Conservation (phyloP, 1,139 yeast species). For the Oligophagozyma castellii region DNA sequence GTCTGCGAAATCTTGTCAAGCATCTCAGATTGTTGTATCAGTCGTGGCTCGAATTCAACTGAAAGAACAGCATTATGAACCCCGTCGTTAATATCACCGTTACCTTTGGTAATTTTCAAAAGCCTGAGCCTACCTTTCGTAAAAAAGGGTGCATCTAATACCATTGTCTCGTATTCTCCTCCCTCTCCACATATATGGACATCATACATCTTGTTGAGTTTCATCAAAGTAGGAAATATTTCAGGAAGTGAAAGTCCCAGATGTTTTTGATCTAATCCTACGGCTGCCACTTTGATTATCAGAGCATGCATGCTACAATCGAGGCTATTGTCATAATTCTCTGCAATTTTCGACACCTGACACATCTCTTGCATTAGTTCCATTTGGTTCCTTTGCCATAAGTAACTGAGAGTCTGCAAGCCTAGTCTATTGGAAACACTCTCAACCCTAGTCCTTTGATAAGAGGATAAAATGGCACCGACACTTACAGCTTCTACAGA, state of each 20-base stretch:
- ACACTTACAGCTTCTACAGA: slow-evolving; percentile 79
- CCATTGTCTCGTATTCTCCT: slow-evolving; percentile 91
- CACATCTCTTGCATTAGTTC: slow-evolving; percentile 80
- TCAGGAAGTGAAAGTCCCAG: slow-evolving; percentile 55
- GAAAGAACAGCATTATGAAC: slow-evolving; percentile 48
- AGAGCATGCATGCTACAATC: slow-evolving; percentile 62
- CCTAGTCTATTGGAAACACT: slow-evolving; percentile 69
- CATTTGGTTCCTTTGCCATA: slow-evolving; percentile 82
- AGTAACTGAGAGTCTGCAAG: slow-evolving; percentile 53
- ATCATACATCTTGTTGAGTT: slow-evolving; percentile 52
- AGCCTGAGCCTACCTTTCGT: slow-evolving; percentile 37
- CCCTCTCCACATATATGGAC: slow-evolving; percentile 97
- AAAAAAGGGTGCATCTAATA: slow-evolving; percentile 80
- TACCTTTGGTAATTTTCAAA: slow-evolving; percentile 28
- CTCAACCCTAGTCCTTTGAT: slow-evolving; percentile 88
- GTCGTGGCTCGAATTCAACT: slow-evolving; percentile 28
- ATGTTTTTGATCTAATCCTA: slow-evolving; percentile 55
- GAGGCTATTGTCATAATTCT: slow-evolving; percentile 4
- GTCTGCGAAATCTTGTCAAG: slow-evolving; percentile 20
- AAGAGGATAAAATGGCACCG: slow-evolving; percentile 88
- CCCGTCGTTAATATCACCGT: slow-evolving; percentile 41
- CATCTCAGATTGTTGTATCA: slow-evolving; percentile 13
- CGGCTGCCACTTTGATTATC: slow-evolving; percentile 83
- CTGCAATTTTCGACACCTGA: slow-evolving; percentile 16
- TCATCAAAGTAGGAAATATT: slow-evolving; percentile 43